Percentiles rank a stretch among this genome's conserved stretches.
These are phyloP conservation scores for Penicillium griseofulvum DNA, from an alignment of 2,329 filamentous ascomycete genomes.

Conservation along the genomic window DNA sequence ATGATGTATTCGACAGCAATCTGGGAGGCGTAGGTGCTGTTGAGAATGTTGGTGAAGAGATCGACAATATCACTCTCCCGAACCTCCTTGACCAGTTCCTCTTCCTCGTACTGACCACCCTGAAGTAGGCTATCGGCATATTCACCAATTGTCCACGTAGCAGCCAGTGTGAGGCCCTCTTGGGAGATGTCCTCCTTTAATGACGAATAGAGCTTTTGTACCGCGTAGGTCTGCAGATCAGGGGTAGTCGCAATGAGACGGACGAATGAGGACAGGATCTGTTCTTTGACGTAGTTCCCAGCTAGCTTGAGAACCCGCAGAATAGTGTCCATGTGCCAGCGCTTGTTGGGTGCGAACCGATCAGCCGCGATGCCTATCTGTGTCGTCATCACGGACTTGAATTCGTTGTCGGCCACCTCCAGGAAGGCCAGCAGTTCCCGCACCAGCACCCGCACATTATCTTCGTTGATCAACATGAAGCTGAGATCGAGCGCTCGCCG, in stretches of 20 bases:
- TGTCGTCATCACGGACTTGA: slow-evolving; percentile 97
- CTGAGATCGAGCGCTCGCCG: slow-evolving; percentile 93
- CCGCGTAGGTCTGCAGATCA: slow-evolving; percentile 92
- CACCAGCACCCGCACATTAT: slow-evolving; percentile 90
- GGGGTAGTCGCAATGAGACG: slow-evolving; percentile 91
- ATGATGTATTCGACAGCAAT: slow-evolving; percentile 93
- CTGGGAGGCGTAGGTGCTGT: slow-evolving; percentile 90
- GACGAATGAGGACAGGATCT: slow-evolving; percentile 94
- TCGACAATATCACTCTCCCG: slow-evolving; percentile 89
- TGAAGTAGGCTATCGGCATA: slow-evolving; percentile 87
- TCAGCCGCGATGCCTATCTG: slow-evolving; percentile 98
- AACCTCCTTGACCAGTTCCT: slow-evolving; percentile 79
- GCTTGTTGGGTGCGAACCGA: slow-evolving; percentile 91
- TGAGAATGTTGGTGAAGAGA: slow-evolving; percentile 85
- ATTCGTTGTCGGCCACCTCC: slow-evolving; percentile 96
- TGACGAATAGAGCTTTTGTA: slow-evolving; percentile 87
- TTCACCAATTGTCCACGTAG: slow-evolving; percentile 96
- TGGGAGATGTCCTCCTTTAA: slow-evolving; percentile 97
- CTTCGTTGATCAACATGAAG: slow-evolving; percentile 96
- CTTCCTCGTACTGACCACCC: slow-evolving; percentile 89
- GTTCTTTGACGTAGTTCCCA: slow-evolving; percentile 96
- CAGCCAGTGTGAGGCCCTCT: slow-evolving; percentile 88
- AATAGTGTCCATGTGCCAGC: slow-evolving; percentile 99
- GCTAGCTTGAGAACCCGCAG: slow-evolving; percentile 87
- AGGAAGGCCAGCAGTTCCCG: slow-evolving; percentile 91